Percentiles rank a stretch among this genome's conserved stretches.
These are phyloP conservation scores for Pichia californica DNA, from an alignment of 805 yeast species.

Conservation along the genomic window DNA sequence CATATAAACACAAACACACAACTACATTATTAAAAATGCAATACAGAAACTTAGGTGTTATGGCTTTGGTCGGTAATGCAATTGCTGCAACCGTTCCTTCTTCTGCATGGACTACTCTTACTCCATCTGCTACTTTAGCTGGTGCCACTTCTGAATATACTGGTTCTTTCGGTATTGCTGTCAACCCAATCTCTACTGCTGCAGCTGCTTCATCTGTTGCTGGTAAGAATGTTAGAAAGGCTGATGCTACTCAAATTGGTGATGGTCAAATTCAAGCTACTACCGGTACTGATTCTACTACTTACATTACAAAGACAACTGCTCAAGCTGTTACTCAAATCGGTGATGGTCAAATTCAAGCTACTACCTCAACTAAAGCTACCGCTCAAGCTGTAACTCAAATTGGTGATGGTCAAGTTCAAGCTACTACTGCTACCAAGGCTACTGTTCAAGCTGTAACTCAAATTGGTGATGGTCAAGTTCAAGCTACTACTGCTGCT, in stretches of 20 bases:
- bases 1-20: neutral
- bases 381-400: constrained; percentile 10
- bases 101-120: constrained; percentile 66
- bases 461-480: constrained; percentile 41
- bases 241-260: constrained; percentile 31
- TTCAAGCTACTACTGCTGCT: constrained; percentile 33
- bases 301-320: too few species aligned
- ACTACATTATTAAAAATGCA: constrained; percentile 33
- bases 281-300: constrained; percentile 29
- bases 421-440: constrained; percentile 20
- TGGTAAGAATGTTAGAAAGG: constrained; percentile 12
- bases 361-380: constrained; percentile 12
- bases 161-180: constrained; percentile 63
- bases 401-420: constrained; percentile 1
- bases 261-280: too few species aligned
- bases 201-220: constrained; percentile 8
- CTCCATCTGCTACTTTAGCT: constrained; percentile 47
- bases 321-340: constrained; percentile 46
- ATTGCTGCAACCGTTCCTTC: constrained; percentile 59
- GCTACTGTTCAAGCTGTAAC: constrained; percentile 25
- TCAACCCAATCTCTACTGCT: constrained; percentile 44
- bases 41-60: constrained; percentile 35
- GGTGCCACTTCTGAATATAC: constrained; percentile 51
- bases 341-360: constrained; percentile 42
- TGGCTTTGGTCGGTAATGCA: constrained; percentile 43